Conservation (phyloP, 2,329 filamentous ascomycete species). For the Torrubiellomyces zombiae region DNA sequence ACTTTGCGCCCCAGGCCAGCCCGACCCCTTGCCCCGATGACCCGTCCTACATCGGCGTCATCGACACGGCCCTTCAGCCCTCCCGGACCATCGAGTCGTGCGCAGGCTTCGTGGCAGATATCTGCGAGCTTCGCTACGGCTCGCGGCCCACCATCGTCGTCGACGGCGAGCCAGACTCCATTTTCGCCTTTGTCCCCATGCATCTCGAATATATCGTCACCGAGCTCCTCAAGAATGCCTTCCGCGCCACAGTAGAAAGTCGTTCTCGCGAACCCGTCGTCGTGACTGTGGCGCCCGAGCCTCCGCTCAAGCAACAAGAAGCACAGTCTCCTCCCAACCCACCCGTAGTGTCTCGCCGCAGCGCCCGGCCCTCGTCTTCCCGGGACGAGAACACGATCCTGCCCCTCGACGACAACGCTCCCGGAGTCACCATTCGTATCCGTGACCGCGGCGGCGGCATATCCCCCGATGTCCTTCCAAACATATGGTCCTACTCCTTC, state of each 20-base stretch:
- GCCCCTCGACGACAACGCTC: slow-evolving; percentile 47
- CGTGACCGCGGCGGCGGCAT: slow-evolving; percentile 93
- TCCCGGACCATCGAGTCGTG: slow-evolving; percentile 69
- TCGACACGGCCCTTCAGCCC: slow-evolving; percentile 77
- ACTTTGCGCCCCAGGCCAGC: slow-evolving; percentile 38
- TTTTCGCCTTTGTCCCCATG: slow-evolving; percentile 85
- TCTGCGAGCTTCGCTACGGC: slow-evolving; percentile 92
- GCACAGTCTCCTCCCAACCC: slow-evolving; percentile 13
- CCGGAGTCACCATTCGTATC: slow-evolving; percentile 88
- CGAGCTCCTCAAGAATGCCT: slow-evolving; percentile 91
- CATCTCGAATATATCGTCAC: slow-evolving; percentile 97
- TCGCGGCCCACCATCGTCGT: slow-evolving; percentile 66
- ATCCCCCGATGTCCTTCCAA: slow-evolving; percentile 60
- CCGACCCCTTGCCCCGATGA: slow-evolving; percentile 34
- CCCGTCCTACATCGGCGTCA: slow-evolving; percentile 75
- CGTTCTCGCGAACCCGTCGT: slow-evolving; percentile 71
- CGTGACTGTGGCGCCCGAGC: slow-evolving; percentile 72
- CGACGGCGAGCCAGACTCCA: slow-evolving; percentile 72
- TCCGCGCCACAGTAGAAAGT: slow-evolving; percentile 79
- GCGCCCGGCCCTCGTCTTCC: too few species aligned
- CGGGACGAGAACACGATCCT: slow-evolving; percentile 37
- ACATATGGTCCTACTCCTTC: slow-evolving; percentile 96
- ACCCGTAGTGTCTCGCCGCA: slow-evolving; percentile 22
- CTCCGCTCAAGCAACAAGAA: slow-evolving; percentile 17
- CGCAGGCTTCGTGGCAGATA: slow-evolving; percentile 82